These are phyloP conservation scores for Cladophialophora psammophila DNA, from an alignment of 2,329 filamentous ascomycete genomes.

Conservation along the genomic window DNA sequence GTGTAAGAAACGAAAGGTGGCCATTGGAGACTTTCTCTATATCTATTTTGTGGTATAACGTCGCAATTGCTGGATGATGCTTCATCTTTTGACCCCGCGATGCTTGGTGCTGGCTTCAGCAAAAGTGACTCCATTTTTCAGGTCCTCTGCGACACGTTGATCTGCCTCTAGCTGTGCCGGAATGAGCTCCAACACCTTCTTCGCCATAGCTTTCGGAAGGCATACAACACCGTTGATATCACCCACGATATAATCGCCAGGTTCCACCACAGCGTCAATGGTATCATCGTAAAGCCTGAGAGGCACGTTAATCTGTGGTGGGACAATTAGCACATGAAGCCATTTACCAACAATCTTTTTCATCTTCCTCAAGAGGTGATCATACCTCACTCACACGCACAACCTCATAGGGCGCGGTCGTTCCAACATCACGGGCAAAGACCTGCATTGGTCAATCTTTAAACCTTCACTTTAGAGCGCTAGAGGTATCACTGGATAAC, in stretches of 20 bases:
- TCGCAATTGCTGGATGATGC: not conserved
- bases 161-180: not conserved
- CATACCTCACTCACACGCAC: slow-evolving; percentile 42
- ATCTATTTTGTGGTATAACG: no score
- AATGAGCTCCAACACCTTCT: not conserved
- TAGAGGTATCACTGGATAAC: slow-evolving; percentile 26
- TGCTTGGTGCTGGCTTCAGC: slow-evolving; percentile 6
- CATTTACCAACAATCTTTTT: no score
- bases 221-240: slow-evolving; percentile 44
- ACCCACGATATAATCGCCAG: slow-evolving; percentile 48
- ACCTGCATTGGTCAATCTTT: slow-evolving; percentile 1
- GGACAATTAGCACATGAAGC: no score
- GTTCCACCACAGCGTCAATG: slow-evolving; percentile 43
- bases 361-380: slow-evolving; percentile 36
- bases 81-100: not conserved
- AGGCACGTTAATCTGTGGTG: slow-evolving; percentile 7
- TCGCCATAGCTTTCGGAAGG: slow-evolving; percentile 33
- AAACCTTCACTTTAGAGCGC: not conserved
- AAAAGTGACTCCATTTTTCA: not conserved
- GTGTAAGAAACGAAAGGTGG: no score
- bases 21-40: no score
- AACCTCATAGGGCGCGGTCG: slow-evolving; percentile 10
- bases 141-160: not conserved
- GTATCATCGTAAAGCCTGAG: slow-evolving; percentile 40
- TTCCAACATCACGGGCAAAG: slow-evolving; percentile 10